These are phyloP conservation scores for Aspergillus sp. DNA, from an alignment of 2,329 filamentous ascomycete species.

Conservation along the genomic window DNA sequence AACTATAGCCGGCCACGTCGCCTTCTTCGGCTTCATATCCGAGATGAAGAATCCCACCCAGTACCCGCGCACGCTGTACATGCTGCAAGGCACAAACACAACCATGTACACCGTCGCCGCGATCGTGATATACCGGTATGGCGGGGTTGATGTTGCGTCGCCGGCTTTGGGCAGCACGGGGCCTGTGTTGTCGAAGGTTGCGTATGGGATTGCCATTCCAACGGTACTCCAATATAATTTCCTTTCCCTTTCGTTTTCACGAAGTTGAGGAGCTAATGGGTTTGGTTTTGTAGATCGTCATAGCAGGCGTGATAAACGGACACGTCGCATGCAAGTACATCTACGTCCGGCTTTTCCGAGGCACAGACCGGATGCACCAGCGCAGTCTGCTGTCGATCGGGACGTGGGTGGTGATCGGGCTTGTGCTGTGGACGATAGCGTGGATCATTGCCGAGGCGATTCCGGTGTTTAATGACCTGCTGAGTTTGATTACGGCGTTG, in stretches of 20 bases:
- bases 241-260: too few relatives aligned
- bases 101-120: slow-evolving; percentile 65
- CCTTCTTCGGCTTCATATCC: slow-evolving; percentile 66
- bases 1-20: slow-evolving; percentile 55
- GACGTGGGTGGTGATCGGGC: slow-evolving; percentile 60
- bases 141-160: slow-evolving; percentile 60
- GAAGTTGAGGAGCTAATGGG: too few relatives aligned
- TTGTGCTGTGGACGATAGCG: slow-evolving; percentile 58
- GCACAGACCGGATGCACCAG: slow-evolving; percentile 56
- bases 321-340: slow-evolving; percentile 67
- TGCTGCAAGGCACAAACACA: slow-evolving; percentile 61
- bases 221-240: slow-evolving; percentile 40
- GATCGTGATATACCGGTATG: slow-evolving; percentile 67
- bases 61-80: slow-evolving; percentile 62
- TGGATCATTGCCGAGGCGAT: slow-evolving; percentile 70
- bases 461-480: slow-evolving; percentile 66
- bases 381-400: slow-evolving; percentile 52
- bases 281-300: slow-evolving; percentile 51
- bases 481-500: slow-evolving; percentile 63
- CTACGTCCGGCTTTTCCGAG: slow-evolving; percentile 63
- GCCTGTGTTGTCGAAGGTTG: slow-evolving; percentile 58
- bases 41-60: slow-evolving; percentile 63
- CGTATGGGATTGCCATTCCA: slow-evolving; percentile 67
- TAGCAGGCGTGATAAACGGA: slow-evolving; percentile 70
- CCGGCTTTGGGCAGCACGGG: slow-evolving; percentile 67